Evolutionary conservation across 1,284 basidiomycete genomes (phyloP), one percentile per base, ranked within the genome.

Genomic region (Acaromyces ingoldii): DNA sequence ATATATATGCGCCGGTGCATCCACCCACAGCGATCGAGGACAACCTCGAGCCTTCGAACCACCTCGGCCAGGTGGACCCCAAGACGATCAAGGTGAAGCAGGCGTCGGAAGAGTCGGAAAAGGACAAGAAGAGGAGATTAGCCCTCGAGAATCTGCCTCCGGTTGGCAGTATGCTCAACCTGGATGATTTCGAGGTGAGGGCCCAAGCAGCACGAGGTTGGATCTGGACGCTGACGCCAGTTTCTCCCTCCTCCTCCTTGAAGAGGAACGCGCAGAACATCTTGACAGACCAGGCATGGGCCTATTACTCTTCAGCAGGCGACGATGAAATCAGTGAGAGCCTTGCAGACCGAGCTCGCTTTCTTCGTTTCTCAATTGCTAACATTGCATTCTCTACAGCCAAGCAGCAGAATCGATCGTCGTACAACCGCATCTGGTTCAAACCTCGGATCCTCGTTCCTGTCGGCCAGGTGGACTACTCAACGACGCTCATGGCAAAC

Each of bases 401-500:
- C 10, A 76, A 77, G 48, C 66, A 69, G 17, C 78, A 81, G 60
- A 82, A 82, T 60, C 67, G 69, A 21, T 79, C 81, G 17, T 85
- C 87, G 6, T 92, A 88, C 75, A 80, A 82, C 42, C 82, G 87
- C 25, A 85, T 90, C 74, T 87, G 86, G 70, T 91, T 93, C 76
- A 81, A 84, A 54, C 84, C 90, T 2, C 82, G 89, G 30, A 83
- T 93, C 24, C 82, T 91, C 78, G 81, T 83, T 22, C 78, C 83
- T 6, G 83, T 91, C 19, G 82, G 82, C 5, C 70, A 80, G 41
- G 85, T 85, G 51, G 85, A 90, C 75, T 81, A 85, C 3, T 84
- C 83, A 0, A 89, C 88, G 1, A 84, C 80, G 6, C 85, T 92
- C 57, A 80, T 91, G 43, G 88, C 88, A 6, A 82, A 81, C 71